Base-by-base conservation (phyloP, 148 eudicot species). In the Talinum fruticosum region DNA sequence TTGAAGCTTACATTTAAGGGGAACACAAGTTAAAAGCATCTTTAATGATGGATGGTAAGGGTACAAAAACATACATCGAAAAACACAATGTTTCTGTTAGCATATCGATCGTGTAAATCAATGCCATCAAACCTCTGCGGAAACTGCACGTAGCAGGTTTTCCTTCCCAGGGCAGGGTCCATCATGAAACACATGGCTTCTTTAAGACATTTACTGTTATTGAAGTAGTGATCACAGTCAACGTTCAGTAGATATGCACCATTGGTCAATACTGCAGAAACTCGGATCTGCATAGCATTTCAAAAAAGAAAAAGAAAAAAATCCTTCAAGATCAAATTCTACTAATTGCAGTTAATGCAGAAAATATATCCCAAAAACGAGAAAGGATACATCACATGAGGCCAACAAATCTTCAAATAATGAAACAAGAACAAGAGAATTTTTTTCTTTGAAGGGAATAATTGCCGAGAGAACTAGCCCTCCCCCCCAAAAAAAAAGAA, bases 161-260 rank as follows among this genome's bases (percentile, higher is more conserved):
- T 95, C 88, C 83, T 92, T 80, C 97, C 97, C 75, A 72, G 74
- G 82, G 80, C 96, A 72, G 98, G 98, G 80, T 95, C 98, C 97
- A 95, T 92, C 96, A 95, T 45, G 85, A 95, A 95, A 77, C 98
- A 95, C 98, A 95, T 95, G 69, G 98, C 98, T 87, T 95, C 98
- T 85, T 91, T 95, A 80, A 90, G 90, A 87, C 91, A 89, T 84
- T 95, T 95, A 79, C 97, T 90, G 79, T 89, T 95, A 84, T 95
- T 95, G 86, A 95, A 95, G 89, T 95, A 95, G 89, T 95, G 98
- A 88, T 95, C 98, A 89, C 98, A 95, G 80, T 95, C 98, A 41
- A 95, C 98, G 51, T 95, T 95, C 86, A 95, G 81, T 51, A 95
- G 80, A 76, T 86, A 95, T 82, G 98, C 98, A 71, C 98, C 98